Evolutionary conservation across 148 eudicot genomes (phyloP).

Genomic region (Vaccinium myrtillus): DNA sequence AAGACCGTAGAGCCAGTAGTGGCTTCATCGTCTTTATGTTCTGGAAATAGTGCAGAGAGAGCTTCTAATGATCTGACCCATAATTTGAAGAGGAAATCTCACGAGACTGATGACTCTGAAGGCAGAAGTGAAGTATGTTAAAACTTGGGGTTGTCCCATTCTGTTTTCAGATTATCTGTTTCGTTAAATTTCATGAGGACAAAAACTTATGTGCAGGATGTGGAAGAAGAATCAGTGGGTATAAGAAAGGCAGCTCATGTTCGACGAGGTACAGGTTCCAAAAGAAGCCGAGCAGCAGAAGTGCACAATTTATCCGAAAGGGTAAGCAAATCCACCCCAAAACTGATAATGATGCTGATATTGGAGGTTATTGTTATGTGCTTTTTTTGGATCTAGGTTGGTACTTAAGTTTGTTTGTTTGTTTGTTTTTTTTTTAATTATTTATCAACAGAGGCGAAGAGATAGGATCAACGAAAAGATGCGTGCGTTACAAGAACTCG

Average conservation of each 20-base stretch:
- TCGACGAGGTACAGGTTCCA: constrained; percentile 56
- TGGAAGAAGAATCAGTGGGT: constrained; percentile 83
- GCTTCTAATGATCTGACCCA: constrained; percentile 55
- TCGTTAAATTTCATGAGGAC: constrained; percentile 2
- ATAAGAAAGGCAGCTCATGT: constrained; percentile 48
- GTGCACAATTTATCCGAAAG: constrained; percentile 97
- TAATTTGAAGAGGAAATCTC: constrained; percentile 59
- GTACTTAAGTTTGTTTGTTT: constrained; percentile 6
- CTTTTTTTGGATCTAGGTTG: constrained; percentile 9
- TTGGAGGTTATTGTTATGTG: neutral
- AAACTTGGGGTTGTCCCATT: neutral
- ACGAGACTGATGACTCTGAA: constrained; percentile 76
- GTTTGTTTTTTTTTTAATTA: no score
- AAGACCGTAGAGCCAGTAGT: constrained; percentile 51
- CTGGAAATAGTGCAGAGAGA: constrained; percentile 78
- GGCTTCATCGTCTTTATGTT: constrained; percentile 85
- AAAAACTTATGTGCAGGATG: constrained; percentile 52
- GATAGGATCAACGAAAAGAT: constrained; percentile 97
- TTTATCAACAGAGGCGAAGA: constrained; percentile 76
- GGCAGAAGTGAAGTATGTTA: constrained; percentile 68
- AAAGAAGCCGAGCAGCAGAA: constrained; percentile 99
- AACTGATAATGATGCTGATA: neutral
- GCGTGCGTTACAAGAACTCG: constrained; percentile 96
- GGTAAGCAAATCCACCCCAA: constrained; percentile 40
- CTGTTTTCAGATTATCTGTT: constrained; percentile 4